Evolutionary conservation across 2,329 filamentous ascomycete genomes (phyloP).

Genomic region (Sporothrix luriei): DNA sequence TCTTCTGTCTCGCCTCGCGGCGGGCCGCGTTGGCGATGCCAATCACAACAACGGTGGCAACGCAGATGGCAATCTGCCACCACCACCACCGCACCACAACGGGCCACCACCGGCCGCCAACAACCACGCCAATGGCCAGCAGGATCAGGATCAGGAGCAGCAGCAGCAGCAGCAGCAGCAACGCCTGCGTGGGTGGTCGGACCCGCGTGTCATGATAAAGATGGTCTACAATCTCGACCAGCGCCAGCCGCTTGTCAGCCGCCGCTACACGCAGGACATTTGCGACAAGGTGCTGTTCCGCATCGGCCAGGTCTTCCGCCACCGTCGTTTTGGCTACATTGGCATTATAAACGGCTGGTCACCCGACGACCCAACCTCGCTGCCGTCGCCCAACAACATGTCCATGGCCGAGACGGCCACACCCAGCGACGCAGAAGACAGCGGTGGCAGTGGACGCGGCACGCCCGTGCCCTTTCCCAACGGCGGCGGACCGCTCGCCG

Average conservation of each 20-base stretch:
- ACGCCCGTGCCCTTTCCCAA: conserved; percentile 5
- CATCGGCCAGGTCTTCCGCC: conserved; percentile 82
- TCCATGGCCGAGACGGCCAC: conserved; percentile 38
- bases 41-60: not conserved
- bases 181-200: conserved; percentile 41
- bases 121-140: not conserved
- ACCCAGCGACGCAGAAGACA: conserved; percentile 40
- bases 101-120: not conserved
- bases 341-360: conserved; percentile 92
- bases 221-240: conserved; percentile 52
- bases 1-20: conserved; percentile 34
- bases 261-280: conserved; percentile 45
- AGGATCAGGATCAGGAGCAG: conserved; percentile 36
- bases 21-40: conserved; percentile 29
- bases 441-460: not conserved
- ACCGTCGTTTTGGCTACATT: conserved; percentile 76
- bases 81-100: not conserved
- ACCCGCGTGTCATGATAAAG: conserved; percentile 45
- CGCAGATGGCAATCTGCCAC: not conserved
- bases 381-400: conserved; percentile 40
- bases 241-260: conserved; percentile 43
- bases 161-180: conserved; percentile 36
- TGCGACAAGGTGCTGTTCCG: conserved; percentile 58
- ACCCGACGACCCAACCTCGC: conserved; percentile 40
- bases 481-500: not conserved